These are phyloP conservation scores for Neobulgaria alba DNA, from an alignment of 2,329 filamentous ascomycete genomes.

Conservation along the genomic window DNA sequence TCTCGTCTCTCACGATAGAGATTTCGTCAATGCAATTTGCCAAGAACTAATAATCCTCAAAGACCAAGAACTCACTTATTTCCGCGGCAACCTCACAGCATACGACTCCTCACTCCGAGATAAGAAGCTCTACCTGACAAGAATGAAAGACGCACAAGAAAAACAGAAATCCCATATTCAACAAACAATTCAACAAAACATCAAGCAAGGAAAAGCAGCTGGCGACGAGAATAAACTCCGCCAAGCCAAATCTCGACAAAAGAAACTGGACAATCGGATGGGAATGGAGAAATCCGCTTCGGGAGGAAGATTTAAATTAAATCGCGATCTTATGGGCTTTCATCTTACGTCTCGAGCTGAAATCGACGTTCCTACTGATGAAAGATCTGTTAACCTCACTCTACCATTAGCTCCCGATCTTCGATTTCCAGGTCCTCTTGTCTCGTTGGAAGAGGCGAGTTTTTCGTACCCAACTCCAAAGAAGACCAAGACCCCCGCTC, in stretches of 20 bases:
- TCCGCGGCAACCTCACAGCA: constrained; percentile 63
- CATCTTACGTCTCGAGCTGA: constrained; percentile 51
- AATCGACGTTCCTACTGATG: constrained; percentile 61
- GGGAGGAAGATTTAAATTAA: constrained; percentile 73
- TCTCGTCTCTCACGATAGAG: constrained; percentile 76
- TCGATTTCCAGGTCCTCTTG: constrained; percentile 64
- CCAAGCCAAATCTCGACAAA: constrained; percentile 77
- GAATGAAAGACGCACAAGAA: constrained; percentile 76
- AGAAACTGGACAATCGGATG: constrained; percentile 75
- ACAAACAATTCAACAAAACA: constrained; percentile 64
- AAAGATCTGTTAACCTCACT: constrained; percentile 46
- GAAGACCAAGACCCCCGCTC: constrained; percentile 17
- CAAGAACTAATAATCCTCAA: constrained; percentile 68
- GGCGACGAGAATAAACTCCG: constrained; percentile 79
- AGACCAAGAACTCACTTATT: constrained; percentile 62
- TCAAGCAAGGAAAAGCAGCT: constrained; percentile 65
- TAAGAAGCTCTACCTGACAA: constrained; percentile 57
- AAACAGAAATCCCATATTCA: constrained; percentile 75
- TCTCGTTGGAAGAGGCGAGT: constrained; percentile 60
- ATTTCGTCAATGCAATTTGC: constrained; percentile 69
- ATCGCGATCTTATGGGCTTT: constrained; percentile 59
- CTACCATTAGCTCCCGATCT: constrained; percentile 60
- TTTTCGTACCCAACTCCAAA: constrained; percentile 50
- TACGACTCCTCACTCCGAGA: constrained; percentile 64
- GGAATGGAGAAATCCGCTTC: constrained; percentile 65